phyloP scores from a whole-genome alignment of 805 yeast species.

The Kazachstania taianensis region DNA sequence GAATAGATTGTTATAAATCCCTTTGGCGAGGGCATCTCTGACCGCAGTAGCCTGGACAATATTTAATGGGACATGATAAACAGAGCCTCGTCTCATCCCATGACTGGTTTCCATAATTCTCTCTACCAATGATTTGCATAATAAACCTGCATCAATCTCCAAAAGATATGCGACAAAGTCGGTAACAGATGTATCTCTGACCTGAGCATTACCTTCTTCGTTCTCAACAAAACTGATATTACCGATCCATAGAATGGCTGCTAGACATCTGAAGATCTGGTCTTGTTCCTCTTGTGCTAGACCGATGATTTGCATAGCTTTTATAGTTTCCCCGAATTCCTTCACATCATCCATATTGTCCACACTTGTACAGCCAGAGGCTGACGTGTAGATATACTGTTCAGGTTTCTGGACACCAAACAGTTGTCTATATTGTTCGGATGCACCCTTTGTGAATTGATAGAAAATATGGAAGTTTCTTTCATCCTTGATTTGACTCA shows the following conservation, averaged over 20 bases:
- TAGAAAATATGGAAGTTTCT: constrained; percentile 96
- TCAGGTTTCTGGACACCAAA: constrained; percentile 94
- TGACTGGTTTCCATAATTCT: constrained; percentile 84
- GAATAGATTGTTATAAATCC: constrained; percentile 81
- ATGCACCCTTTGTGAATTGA: constrained; percentile 87
- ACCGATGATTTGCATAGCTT: constrained; percentile 86
- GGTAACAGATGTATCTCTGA: constrained; percentile 83
- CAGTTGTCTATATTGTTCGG: constrained; percentile 68
- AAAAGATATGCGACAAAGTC: constrained; percentile 87
- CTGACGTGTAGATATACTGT: constrained; percentile 79
- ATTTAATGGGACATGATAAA: constrained; percentile 90
- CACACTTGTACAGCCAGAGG: constrained; percentile 76
- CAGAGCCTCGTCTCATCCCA: constrained; percentile 83
- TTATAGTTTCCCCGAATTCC: constrained; percentile 71
- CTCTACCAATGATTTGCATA: constrained; percentile 61
- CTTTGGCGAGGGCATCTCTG: constrained; percentile 90
- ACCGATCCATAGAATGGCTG: constrained; percentile 90
- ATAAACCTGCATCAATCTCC: constrained; percentile 60
- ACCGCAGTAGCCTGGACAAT: constrained; percentile 90
- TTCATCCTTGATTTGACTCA: constrained; percentile 85
- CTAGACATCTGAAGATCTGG: constrained; percentile 72
- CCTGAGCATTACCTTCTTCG: constrained; percentile 73
- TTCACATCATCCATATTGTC: constrained; percentile 73
- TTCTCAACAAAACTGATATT: constrained; percentile 79
- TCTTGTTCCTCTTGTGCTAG: constrained; percentile 77